Evolutionary conservation across 2,329 filamentous ascomycete genomes (phyloP).

Genomic region (Leptographium galeiforme): DNA sequence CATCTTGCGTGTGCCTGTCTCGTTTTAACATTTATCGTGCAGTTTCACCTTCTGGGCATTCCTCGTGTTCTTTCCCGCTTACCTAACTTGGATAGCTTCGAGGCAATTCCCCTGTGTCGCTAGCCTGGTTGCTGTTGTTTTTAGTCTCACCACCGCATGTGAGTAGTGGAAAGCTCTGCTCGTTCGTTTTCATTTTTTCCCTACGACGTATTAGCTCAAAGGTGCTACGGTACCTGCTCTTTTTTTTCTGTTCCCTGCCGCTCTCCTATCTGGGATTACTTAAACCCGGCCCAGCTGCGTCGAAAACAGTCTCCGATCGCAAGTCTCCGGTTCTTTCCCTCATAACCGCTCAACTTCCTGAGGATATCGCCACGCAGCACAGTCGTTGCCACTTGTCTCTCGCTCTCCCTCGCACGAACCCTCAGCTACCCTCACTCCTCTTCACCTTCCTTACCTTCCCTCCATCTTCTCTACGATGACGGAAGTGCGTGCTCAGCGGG

Average conservation of each 20-base stretch:
- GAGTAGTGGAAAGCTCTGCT: not conserved
- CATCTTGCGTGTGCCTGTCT: not conserved
- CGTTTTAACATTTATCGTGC: not conserved
- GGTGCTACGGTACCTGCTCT: not conserved
- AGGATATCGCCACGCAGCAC: not conserved
- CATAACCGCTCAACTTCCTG: not conserved
- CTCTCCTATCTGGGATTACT: not conserved
- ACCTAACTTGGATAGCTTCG: slow-evolving; percentile 1
- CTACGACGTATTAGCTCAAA: not conserved
- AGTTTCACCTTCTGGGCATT: not conserved
- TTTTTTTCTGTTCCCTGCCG: not conserved
- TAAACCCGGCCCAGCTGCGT: not conserved
- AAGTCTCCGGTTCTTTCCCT: not conserved
- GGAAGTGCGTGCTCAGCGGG: slow-evolving; percentile 35
- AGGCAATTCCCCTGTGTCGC: not conserved
- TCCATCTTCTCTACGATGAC: slow-evolving; percentile 5
- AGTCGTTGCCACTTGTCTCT: not conserved
- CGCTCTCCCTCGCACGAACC: slow-evolving; percentile 1
- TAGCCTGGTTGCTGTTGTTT: not conserved
- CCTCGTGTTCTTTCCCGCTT: not conserved
- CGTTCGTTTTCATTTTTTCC: not conserved
- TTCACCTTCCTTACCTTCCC: not conserved
- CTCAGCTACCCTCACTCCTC: slow-evolving; percentile 9
- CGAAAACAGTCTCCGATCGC: not conserved
- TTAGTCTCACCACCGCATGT: not conserved